A percentile compares a stretch with the other conserved stretches of the same genome.
These are phyloP conservation scores for Fusarium piperis DNA, from an alignment of 2,329 filamentous ascomycete genomes.

Conservation along the genomic window DNA sequence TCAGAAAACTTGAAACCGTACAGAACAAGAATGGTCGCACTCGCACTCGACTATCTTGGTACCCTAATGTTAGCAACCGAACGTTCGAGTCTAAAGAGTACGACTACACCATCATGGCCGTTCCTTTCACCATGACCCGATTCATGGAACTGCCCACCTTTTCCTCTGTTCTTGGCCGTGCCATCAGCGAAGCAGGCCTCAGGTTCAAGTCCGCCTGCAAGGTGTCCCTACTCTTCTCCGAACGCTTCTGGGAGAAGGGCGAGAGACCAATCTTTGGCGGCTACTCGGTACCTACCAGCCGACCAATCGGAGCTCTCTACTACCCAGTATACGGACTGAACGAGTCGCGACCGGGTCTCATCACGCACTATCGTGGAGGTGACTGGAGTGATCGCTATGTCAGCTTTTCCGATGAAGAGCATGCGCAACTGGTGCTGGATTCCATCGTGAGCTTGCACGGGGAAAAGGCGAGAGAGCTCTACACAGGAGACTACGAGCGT, in stretches of 20 bases:
- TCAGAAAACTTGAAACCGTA: not conserved
- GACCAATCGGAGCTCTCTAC: constrained; percentile 70
- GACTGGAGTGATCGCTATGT: constrained; percentile 7
- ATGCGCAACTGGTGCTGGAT: constrained; percentile 4
- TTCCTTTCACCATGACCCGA: constrained; percentile 71
- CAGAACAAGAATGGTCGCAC: not conserved
- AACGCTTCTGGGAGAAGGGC: constrained; percentile 67
- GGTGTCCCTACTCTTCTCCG: constrained; percentile 58
- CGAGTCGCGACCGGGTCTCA: constrained; percentile 67
- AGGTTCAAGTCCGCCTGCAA: constrained; percentile 54
- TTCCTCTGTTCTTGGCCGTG: constrained; percentile 6
- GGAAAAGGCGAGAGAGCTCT: not conserved
- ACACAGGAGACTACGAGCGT: constrained; percentile 14
- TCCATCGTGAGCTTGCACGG: constrained; percentile 16
- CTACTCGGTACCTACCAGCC: constrained; percentile 66
- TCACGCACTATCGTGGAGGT: constrained; percentile 67
- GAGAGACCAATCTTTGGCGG: constrained; percentile 69
- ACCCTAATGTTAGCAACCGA: constrained; percentile 58
- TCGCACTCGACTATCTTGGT: constrained; percentile 44
- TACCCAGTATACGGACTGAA: constrained; percentile 76
- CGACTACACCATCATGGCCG: constrained; percentile 74
- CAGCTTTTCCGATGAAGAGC: constrained; percentile 47
- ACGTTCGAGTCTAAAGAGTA: constrained; percentile 53
- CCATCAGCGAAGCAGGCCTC: constrained; percentile 14
- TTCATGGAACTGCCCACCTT: constrained; percentile 65